Evolutionary conservation across 140 eudicot species (phyloP).

Genomic region (Cichorium intybus): DNA sequence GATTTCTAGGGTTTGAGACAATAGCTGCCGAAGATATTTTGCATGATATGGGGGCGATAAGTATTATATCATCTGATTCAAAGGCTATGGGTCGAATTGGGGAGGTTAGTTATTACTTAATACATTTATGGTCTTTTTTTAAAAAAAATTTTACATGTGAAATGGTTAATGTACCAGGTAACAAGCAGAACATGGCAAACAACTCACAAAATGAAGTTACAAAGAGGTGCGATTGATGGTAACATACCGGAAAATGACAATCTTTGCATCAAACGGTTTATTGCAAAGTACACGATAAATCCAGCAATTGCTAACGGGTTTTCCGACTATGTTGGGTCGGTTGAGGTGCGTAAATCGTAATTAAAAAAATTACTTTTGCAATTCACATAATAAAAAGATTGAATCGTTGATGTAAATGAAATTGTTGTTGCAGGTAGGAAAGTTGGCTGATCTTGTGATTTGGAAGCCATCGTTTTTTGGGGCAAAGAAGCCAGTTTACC

Average conservation of each 20-base stretch:
- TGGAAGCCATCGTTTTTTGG: slow-evolving; percentile 97
- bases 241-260: slow-evolving; percentile 62
- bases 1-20: too few relatives aligned
- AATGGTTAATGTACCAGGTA: slow-evolving; percentile 51
- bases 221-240: slow-evolving; percentile 64
- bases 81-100: slow-evolving; percentile 99
- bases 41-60: slow-evolving; percentile 99
- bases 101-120: slow-evolving; percentile 61
- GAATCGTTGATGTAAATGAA: slow-evolving; percentile 1
- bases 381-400: neutral
- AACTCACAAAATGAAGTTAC: slow-evolving; percentile 92
- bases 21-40: slow-evolving; percentile 98
- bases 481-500: too few relatives aligned
- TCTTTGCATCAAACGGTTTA: slow-evolving; percentile 74
- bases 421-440: slow-evolving; percentile 65
- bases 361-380: neutral
- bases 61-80: slow-evolving; percentile 96
- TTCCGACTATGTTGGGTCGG: slow-evolving; percentile 77
- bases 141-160: neutral
- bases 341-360: slow-evolving; percentile 58
- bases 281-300: slow-evolving; percentile 93
- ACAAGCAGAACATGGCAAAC: slow-evolving; percentile 95
- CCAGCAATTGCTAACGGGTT: slow-evolving; percentile 94
- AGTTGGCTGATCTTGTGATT: slow-evolving; percentile 90
- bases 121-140: too few relatives aligned